phyloP scores from a whole-genome alignment of 345 rosid species.

The Erodium maritimum region DNA sequence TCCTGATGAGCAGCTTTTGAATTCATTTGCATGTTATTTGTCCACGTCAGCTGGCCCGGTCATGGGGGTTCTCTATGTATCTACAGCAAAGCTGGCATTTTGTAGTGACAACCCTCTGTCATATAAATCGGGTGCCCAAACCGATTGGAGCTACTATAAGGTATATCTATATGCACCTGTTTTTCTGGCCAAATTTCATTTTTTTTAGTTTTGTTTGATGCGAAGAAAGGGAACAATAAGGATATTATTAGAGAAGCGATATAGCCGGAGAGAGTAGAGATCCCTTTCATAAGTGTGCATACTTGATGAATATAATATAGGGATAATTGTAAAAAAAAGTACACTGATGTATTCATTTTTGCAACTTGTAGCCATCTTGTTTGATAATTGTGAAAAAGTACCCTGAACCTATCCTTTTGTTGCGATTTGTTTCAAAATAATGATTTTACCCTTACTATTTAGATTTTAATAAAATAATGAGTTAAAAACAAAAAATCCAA shows the following conservation, averaged over 20 bases:
- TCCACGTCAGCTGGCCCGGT: slow-evolving; percentile 41
- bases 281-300: too few relatives aligned
- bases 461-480: too few relatives aligned
- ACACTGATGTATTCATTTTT: too few relatives aligned
- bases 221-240: not conserved
- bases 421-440: too few relatives aligned
- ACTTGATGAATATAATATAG: too few relatives aligned
- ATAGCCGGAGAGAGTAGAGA: too few relatives aligned
- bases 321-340: too few relatives aligned
- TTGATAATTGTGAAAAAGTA: too few relatives aligned
- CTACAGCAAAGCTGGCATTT: slow-evolving; percentile 32
- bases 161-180: slow-evolving; percentile 3
- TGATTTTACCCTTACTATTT: too few relatives aligned
- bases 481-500: too few relatives aligned
- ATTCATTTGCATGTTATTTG: slow-evolving; percentile 30
- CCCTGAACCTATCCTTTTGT: too few relatives aligned
- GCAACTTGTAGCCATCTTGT: too few relatives aligned
- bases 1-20: slow-evolving; percentile 27
- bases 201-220: not conserved
- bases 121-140: slow-evolving; percentile 20
- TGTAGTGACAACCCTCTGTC: slow-evolving; percentile 37
- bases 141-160: slow-evolving; percentile 36
- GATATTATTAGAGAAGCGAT: not conserved
- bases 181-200: not conserved
- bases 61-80: slow-evolving; percentile 29